Evolutionary conservation across 306 rosid species (phyloP).

Genomic region (Castanea mollissima): DNA sequence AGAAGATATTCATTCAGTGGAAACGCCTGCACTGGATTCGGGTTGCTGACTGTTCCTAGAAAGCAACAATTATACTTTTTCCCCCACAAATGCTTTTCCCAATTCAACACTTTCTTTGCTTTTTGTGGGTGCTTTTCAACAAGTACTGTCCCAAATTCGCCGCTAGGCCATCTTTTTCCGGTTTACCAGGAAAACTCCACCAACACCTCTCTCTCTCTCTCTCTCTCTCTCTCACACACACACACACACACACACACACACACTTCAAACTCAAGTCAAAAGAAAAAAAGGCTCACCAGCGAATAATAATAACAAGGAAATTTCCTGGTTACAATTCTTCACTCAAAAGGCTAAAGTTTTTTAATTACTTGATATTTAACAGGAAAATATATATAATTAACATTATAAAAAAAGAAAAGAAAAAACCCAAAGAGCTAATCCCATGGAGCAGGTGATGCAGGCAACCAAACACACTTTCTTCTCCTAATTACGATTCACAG

Average conservation of each 20-base stretch:
- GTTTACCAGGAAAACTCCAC: not conserved
- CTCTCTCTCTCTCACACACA: too few relatives aligned
- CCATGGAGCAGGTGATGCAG: conserved; percentile 40
- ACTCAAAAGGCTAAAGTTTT: conserved; percentile 21
- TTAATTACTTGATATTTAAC: not conserved
- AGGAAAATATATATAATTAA: not conserved
- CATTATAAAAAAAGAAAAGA: not conserved
- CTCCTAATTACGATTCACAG: conserved; percentile 35
- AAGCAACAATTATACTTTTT: not conserved
- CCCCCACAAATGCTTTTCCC: not conserved
- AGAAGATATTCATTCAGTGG: too few relatives aligned
- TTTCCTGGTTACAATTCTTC: conserved; percentile 17
- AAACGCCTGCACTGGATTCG: too few relatives aligned
- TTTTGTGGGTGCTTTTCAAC: not conserved
- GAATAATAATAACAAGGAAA: not conserved
- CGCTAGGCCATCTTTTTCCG: not conserved
- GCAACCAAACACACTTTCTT: conserved; percentile 15
- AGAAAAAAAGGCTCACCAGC: not conserved
- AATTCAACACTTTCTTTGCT: not conserved
- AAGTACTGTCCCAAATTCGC: not conserved
- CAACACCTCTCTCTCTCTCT: not conserved
- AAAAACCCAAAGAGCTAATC: conserved; percentile 36
- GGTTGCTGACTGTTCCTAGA: too few relatives aligned
- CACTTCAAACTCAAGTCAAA: not conserved
- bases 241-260: not conserved